A percentile compares a stretch with the other conserved stretches of the same genome.
Evolutionary conservation across 495 filamentous ascomycete species (phyloP).

Genomic region (Penicillium ochrochloron): DNA sequence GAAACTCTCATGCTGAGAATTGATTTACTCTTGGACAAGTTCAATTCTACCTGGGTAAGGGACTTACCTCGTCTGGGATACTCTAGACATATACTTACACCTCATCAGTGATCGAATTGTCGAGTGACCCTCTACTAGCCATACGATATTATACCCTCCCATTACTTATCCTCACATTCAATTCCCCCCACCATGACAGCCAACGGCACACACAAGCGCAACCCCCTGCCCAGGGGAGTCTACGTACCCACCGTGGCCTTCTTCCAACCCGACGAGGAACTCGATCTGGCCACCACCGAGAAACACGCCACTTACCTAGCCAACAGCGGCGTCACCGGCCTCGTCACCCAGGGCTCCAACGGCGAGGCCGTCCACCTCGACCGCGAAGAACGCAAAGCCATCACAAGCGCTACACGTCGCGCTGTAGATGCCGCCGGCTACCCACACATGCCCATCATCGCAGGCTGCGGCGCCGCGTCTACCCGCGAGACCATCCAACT

Average conservation of each 20-base stretch:
- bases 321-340: conserved; percentile 74
- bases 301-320: conserved; percentile 85
- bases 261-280: conserved; percentile 63
- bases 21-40: not conserved
- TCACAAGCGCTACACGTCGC: conserved; percentile 75
- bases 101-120: not conserved
- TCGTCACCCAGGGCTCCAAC: conserved; percentile 88
- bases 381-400: conserved; percentile 67
- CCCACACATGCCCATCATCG: conserved; percentile 74
- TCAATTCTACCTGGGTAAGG: not conserved
- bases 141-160: not conserved
- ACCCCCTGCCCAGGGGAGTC: conserved; percentile 54
- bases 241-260: conserved; percentile 76
- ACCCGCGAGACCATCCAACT: conserved; percentile 84
- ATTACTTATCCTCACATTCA: not conserved
- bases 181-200: conserved; percentile 28
- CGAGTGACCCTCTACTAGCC: not conserved
- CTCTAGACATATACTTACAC: not conserved
- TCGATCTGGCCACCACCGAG: conserved; percentile 69
- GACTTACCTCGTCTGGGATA: not conserved
- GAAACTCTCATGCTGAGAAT: not conserved
- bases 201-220: conserved; percentile 23
- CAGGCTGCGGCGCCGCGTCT: conserved; percentile 82
- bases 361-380: conserved; percentile 86
- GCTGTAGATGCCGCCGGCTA: conserved; percentile 74